Base-by-base conservation (phyloP, 2,329 filamentous ascomycete genomes). In the Colletotrichum limetticola region DNA sequence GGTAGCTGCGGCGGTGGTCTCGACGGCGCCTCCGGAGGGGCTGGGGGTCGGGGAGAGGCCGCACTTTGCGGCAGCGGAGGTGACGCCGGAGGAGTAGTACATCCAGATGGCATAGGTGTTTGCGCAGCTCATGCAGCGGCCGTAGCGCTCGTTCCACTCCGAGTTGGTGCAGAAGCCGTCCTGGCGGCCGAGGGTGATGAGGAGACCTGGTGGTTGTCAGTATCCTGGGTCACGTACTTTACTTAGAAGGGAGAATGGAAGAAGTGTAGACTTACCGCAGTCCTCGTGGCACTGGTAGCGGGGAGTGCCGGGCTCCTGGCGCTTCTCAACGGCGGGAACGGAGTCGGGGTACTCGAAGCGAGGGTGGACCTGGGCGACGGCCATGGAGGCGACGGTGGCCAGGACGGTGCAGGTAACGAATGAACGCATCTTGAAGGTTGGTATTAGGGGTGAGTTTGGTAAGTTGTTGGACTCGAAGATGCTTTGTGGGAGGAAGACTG, bases 261-360 rank as follows among this genome's bases (percentile, higher is more conserved):
- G 7, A n/a, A 4, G 19, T 14, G 12, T n/a, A 7, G 30, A 77
- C 81, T 67, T 78, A 85, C 85, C 85, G 76, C 85, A 87, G 74
- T 85, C 83, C 70, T 84, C 82, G 73, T 87, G 85, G 78, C 85
- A 87, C 26, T 83, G 81, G 74, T 84, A 87, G 3, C 79, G 76
- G 19, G 85, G 82, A 8, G 84, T 84, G 6, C 85, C 85, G 14
- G 84, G 84, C 22, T 83, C 82, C 76, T 86, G 85, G 59, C 85
- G 83, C 74, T 80, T 81, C 66, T 83, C 72, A 2, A 85, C 76
- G 26, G 59, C 59, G 9, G 66, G 66, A 35, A 75, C 65, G 6
- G 24, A 30, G 11, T 57, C 63, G 67, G 71, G 74, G 52, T 65
- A 72, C 65, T 74, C 73, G 53, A 65, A 71, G 62, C 26, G 32